Base-by-base conservation (phyloP, 371 early-diverging fungal genomes). In the Choanephora cucurbitarum region DNA sequence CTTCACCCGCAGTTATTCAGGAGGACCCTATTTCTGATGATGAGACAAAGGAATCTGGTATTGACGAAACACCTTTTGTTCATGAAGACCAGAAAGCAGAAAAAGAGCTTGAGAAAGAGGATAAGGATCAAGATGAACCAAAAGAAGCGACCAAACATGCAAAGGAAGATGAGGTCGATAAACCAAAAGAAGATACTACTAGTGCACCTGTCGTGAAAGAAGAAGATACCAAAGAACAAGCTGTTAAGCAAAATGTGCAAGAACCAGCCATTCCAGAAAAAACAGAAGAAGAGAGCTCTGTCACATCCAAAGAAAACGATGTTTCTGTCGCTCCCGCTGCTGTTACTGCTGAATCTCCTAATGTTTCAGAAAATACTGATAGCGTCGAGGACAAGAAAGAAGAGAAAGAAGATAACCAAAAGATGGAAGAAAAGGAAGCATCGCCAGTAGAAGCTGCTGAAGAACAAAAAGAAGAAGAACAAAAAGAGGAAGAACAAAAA, bases 401-500 rank as follows among this genome's bases (percentile, higher is more conserved):
- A 21, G 41, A 44, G 19, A 40, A 52, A 18, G 54, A 58, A 9
- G 54, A 33, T 14, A 40, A 23, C 2, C 14, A 28, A 43, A 18
- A 47, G 47, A 19, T 28, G 44, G 5, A 28, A 28, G 7, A 40
- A 24, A 44, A 51, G 6, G 52, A 6, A 17, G 60, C n/a, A n/a
- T n/a, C n/a, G n/a, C n/a, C n/a, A n/a, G n/a, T n/a, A n/a, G n/a
- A n/a, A n/a, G n/a, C n/a, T n/a, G n/a, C n/a, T n/a, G n/a, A n/a
- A n/a, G n/a, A n/a, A n/a, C n/a, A 59, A 32, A 45, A 39, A 9
- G 59, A 71, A 53, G 47, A 59, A 41, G 54, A 52, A 41, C 44
- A 60, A 51, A 44, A 37, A 7, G 28, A 5, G 1, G 52, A 52
- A n/a, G 4, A 44, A 46, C 33, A 43, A 21, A 6, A 13, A 21